Evolutionary conservation across 495 filamentous ascomycete genomes (phyloP).

Genomic region (Friedmanniomyces simplex): DNA sequence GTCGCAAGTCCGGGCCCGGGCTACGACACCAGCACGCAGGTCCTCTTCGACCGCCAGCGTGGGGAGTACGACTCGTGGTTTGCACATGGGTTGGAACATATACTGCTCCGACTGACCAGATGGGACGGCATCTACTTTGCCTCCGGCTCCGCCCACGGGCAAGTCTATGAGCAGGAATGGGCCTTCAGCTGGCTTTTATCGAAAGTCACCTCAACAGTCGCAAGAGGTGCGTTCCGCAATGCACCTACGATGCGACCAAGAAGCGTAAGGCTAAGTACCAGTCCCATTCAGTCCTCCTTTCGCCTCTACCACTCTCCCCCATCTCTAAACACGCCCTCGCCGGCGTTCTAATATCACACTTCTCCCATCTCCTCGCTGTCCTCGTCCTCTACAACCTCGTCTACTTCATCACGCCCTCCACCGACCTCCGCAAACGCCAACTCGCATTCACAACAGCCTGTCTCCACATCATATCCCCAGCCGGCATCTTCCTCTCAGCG

Average conservation of each 20-base stretch:
- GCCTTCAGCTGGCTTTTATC: slow-evolving; percentile 72
- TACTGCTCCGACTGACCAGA: slow-evolving; percentile 52
- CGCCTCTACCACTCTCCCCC: slow-evolving; percentile 6
- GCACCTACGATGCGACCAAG: neutral
- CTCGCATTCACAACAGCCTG: slow-evolving; percentile 52
- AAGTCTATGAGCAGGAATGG: slow-evolving; percentile 92
- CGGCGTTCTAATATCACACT: slow-evolving; percentile 55
- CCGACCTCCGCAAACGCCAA: slow-evolving; percentile 30
- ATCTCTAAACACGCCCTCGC: slow-evolving; percentile 33
- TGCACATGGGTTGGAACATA: slow-evolving; percentile 7
- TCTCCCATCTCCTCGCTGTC: slow-evolving; percentile 65
- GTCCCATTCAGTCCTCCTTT: slow-evolving; percentile 6
- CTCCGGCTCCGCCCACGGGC: slow-evolving; percentile 55
- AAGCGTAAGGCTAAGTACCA: slow-evolving; percentile 15
- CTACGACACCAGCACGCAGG: slow-evolving; percentile 79
- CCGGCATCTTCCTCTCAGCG: slow-evolving; percentile 79
- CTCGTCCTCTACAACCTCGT: slow-evolving; percentile 57
- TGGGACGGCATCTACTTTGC: slow-evolving; percentile 93
- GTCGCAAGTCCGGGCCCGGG: slow-evolving; percentile 55
- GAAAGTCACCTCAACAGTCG: slow-evolving; percentile 37
- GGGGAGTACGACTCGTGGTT: neutral
- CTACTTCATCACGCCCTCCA: slow-evolving; percentile 34
- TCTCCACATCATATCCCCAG: slow-evolving; percentile 76
- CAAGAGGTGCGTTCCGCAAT: slow-evolving; percentile 35
- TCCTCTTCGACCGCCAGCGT: slow-evolving; percentile 34